These are phyloP conservation scores for Candida sanyaensis DNA, from an alignment of 1,139 yeast species.

Conservation along the genomic window DNA sequence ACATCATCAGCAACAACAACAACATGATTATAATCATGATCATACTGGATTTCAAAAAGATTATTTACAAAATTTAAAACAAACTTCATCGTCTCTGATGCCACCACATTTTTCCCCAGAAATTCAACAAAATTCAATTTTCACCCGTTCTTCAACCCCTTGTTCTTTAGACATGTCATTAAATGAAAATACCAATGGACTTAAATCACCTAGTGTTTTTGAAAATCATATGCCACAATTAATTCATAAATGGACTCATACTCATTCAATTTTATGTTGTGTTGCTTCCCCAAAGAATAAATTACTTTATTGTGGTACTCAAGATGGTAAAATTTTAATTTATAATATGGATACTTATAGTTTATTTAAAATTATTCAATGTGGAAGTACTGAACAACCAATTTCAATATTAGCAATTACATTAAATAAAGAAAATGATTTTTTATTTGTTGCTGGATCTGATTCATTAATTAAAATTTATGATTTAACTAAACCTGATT, in stretches of 20 bases:
- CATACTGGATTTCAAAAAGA: not conserved
- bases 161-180: conserved; percentile 8
- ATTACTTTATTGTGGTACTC: conserved; percentile 87
- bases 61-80: not conserved
- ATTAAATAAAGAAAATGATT: conserved; percentile 57
- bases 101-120: conserved; percentile 8
- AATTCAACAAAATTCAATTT: not conserved
- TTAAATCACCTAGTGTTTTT: not conserved
- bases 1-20: not conserved
- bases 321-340: conserved; percentile 77
- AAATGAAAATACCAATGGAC: not conserved
- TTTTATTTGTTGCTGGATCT: conserved; percentile 82
- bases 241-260: conserved; percentile 77
- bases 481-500: conserved; percentile 46
- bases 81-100: not conserved
- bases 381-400: conserved; percentile 53
- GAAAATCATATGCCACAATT: conserved; percentile 20
- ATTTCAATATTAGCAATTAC: conserved; percentile 74
- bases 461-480: conserved; percentile 89
- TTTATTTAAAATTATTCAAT: conserved; percentile 36
- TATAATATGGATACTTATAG: conserved; percentile 70
- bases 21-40: not conserved
- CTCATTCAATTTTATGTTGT: conserved; percentile 76
- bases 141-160: conserved; percentile 4
- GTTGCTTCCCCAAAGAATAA: conserved; percentile 62